Conservation (phyloP, 768 basidiomycete genomes). For the Serendipita indica region DNA sequence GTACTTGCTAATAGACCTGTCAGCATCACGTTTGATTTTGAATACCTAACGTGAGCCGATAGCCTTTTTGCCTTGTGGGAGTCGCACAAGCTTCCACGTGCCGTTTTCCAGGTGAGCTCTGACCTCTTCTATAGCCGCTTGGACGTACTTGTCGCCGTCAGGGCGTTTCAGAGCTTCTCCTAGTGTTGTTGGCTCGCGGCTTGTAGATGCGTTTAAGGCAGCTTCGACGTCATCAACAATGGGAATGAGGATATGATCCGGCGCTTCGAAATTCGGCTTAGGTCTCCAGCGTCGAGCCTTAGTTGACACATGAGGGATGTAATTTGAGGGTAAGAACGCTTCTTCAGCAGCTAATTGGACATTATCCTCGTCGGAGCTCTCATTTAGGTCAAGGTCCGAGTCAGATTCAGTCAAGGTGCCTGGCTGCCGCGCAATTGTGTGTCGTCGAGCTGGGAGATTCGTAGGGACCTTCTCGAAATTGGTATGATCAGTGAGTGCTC, state of each 20-base stretch:
- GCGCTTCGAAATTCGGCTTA: background rate
- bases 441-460: background rate
- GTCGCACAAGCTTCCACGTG: constrained; percentile 18
- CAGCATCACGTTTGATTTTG: constrained; percentile 16
- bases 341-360: too few species aligned
- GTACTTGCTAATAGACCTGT: constrained; percentile 16
- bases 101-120: background rate
- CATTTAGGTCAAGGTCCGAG: background rate
- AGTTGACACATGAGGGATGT: too few species aligned
- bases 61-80: constrained; percentile 14
- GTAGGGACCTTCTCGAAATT: background rate
- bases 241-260: background rate
- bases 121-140: constrained; percentile 18
- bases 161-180: constrained; percentile 15
- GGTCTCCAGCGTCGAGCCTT: background rate
- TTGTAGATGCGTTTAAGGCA: constrained; percentile 14
- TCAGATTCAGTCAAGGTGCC: background rate
- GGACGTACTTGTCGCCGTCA: constrained; percentile 16
- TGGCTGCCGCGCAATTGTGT: background rate
- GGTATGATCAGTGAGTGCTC: background rate
- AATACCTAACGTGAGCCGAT: constrained; percentile 20
- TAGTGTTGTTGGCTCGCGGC: constrained; percentile 12
- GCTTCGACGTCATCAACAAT: constrained; percentile 13
- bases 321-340: background rate
- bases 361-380: too few species aligned